A percentile compares a stretch with the other conserved stretches of the same genome.
phyloP scores from a whole-genome alignment of 208 protist species.

The Entamoeba invadens region DNA sequence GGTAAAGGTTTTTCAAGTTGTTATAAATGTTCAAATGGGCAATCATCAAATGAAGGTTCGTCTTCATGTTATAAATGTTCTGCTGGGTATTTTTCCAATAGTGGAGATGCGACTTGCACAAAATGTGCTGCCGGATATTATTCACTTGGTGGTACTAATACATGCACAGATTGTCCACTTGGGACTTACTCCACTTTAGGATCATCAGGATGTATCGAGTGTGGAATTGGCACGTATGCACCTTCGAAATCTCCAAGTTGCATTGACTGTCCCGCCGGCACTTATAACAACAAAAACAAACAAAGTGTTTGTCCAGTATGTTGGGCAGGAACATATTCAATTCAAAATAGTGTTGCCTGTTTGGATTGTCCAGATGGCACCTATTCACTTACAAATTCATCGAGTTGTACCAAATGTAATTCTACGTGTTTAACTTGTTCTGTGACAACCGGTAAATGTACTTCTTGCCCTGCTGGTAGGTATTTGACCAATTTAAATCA shows the following conservation, averaged over 20 bases:
- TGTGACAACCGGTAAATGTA: not conserved
- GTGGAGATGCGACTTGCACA: not conserved
- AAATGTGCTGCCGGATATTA: not conserved
- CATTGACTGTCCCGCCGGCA: not conserved
- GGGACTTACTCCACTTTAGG: not conserved
- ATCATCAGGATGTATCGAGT: not conserved
- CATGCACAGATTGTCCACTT: not conserved
- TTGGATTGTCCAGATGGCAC: not conserved
- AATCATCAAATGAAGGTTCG: no score
- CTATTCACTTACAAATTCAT: not conserved
- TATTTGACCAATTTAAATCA: no score
- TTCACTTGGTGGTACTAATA: not conserved
- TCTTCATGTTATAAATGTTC: not conserved
- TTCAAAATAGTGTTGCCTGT: not conserved
- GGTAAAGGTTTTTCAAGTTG: not conserved
- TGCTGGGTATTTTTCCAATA: not conserved
- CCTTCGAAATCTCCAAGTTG: not conserved
- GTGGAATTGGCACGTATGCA: not conserved
- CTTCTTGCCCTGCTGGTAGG: not conserved
- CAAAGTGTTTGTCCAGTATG: not conserved
- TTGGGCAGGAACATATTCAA: not conserved
- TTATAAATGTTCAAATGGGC: not conserved
- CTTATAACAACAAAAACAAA: not conserved
- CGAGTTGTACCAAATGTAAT: not conserved
- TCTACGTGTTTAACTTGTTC: not conserved